Base-by-base conservation (phyloP, 73 alveolate species). In the Paramecium biaurelia region DNA sequence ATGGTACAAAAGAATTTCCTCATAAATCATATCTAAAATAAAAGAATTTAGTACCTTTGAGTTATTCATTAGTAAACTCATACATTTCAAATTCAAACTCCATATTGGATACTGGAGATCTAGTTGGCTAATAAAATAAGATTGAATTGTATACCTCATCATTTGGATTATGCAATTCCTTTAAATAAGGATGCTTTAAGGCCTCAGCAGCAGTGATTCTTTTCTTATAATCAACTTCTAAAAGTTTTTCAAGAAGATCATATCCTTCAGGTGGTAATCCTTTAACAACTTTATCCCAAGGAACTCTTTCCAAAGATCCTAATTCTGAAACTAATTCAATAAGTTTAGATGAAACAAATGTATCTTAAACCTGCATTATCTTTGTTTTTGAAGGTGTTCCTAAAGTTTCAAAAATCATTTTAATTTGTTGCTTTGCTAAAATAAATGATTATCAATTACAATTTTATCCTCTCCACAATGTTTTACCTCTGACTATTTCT, bases 161-260 rank as follows among this genome's bases (percentile, higher is more conserved):
- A 37, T 30, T 18, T 18, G 93, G 93, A 59, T 86, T 76, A 67
- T 86, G 93, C 18, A 86, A 57, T 26, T 72, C 89, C 34, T 57
- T 47, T 18, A 93, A 57, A 47, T 49, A 93, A 1, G 95, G 95
- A 92, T 93, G 96, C 11, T 92, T 38, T n/a, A 93, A 76, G 7
- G 95, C 95, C 10, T 92, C 92, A 11, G 93, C 94, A 1, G 95
- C 95, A 11, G 95, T 93, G 20, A 79, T 89, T 82, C 96, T 92
- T 68, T 92, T 59, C 38, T 53, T 59, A 20, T 43, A 67, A 84
- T 93, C 93, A 2, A 76, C 23, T 53, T 74, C 70, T 11, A 93
- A 92, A n/a, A 93, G 7, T 42, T 92, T 93, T 15, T 85, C 76
- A 28, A 93, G 68, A 30, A 93, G 34, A 92, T 93, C 96, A 10